These are phyloP conservation scores for Magnaporthiopsis incrustans DNA, from an alignment of 2,329 filamentous ascomycete genomes.

Conservation along the genomic window DNA sequence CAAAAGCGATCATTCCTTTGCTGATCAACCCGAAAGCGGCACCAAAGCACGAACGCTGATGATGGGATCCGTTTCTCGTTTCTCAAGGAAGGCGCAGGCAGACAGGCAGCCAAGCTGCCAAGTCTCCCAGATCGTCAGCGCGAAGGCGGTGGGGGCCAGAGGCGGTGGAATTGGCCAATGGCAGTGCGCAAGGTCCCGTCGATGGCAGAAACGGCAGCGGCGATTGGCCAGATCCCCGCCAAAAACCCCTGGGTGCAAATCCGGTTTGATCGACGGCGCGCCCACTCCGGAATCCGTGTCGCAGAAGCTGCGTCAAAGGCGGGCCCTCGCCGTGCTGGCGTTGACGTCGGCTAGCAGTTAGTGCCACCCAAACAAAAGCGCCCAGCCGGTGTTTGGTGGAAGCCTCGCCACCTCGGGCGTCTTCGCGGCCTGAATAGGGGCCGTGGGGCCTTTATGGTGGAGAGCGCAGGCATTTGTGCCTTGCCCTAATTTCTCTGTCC, in stretches of 20 bases:
- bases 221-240: neutral
- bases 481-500: no score
- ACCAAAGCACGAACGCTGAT: neutral
- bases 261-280: slow-evolving; percentile 1
- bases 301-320: slow-evolving; percentile 1
- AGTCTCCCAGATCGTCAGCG: neutral
- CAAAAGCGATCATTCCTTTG: neutral
- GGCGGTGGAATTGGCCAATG: neutral
- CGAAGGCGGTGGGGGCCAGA: neutral
- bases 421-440: neutral
- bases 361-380: neutral
- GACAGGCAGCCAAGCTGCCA: no score
- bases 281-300: slow-evolving; percentile 4
- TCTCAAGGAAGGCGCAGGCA: no score
- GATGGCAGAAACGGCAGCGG: neutral
- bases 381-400: neutral
- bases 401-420: no score
- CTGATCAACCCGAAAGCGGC: neutral
- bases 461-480: no score
- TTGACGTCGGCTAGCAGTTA: neutral
- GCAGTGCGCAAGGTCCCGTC: no score
- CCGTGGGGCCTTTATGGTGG: neutral
- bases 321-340: neutral
- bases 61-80: no score
- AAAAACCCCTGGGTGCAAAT: neutral